Evolutionary conservation across 768 basidiomycete genomes (phyloP).

Genomic region (Amanita exitialis): DNA sequence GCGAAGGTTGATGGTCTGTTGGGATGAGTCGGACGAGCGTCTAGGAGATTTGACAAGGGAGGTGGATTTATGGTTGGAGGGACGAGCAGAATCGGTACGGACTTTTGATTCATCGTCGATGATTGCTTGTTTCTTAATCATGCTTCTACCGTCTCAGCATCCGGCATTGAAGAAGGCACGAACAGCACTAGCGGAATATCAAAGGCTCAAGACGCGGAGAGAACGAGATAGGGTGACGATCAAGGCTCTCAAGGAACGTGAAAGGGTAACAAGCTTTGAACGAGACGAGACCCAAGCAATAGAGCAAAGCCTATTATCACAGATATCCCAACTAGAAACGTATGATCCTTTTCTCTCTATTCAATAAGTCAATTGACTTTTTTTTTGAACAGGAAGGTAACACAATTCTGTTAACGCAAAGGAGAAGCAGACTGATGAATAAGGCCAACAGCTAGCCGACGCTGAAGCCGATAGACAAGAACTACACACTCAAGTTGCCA

Average conservation of each 20-base stretch:
- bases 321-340: constrained; percentile 22
- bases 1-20: constrained; percentile 25
- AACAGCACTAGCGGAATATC: constrained; percentile 27
- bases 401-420: neutral
- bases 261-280: constrained; percentile 20
- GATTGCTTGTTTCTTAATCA: neutral
- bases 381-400: constrained; percentile 4
- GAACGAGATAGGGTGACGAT: constrained; percentile 20
- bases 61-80: constrained; percentile 44
- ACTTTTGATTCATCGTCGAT: constrained; percentile 6
- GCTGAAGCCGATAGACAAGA: neutral
- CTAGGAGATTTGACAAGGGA: constrained; percentile 30
- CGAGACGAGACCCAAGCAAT: constrained; percentile 23
- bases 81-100: constrained; percentile 26
- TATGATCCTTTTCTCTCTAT: constrained; percentile 11
- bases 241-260: constrained; percentile 19
- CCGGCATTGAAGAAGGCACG: constrained; percentile 22
- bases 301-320: constrained; percentile 23
- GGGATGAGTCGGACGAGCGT: constrained; percentile 29
- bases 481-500: neutral
- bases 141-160: constrained; percentile 4
- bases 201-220: constrained; percentile 23
- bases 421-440: constrained; percentile 2
- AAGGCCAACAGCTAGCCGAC: neutral
- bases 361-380: neutral